Percentiles rank a stretch among this genome's conserved stretches.
These are phyloP conservation scores for Nannochloris sp. DNA, from an alignment of 139 green algal species.

Conservation along the genomic window DNA sequence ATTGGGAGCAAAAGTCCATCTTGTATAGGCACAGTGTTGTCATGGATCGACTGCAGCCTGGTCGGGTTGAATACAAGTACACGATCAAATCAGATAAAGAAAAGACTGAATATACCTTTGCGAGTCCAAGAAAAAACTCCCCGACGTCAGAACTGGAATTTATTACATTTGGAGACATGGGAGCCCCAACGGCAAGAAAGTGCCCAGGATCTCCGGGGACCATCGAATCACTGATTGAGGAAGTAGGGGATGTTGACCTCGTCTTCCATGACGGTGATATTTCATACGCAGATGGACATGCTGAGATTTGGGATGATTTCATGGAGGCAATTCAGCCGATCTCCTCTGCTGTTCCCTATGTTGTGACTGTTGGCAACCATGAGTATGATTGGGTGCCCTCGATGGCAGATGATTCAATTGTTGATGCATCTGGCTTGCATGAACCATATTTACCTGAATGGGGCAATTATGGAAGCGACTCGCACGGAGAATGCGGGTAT, in stretches of 20 bases:
- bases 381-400: constrained; percentile 63
- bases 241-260: not conserved
- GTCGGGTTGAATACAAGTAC: too few species aligned
- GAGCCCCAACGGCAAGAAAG: not conserved
- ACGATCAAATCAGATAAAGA: not conserved
- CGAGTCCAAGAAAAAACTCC: not conserved
- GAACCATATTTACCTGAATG: constrained; percentile 6
- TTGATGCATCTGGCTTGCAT: not conserved
- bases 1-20: too few species aligned
- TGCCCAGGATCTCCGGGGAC: not conserved
- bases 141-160: not conserved
- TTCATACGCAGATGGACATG: constrained; percentile 47
- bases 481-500: constrained; percentile 65
- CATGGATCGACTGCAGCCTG: too few species aligned
- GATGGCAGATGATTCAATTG: constrained; percentile 11
- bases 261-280: constrained; percentile 56
- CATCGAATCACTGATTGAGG: not conserved
- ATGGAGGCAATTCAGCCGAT: constrained; percentile 50
- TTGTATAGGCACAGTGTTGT: too few species aligned
- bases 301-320: constrained; percentile 62
- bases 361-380: constrained; percentile 68
- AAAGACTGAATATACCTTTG: not conserved
- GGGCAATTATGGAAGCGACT: constrained; percentile 18
- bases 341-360: constrained; percentile 46
- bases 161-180: not conserved